Evolutionary conservation across 768 basidiomycete genomes (phyloP).

Genomic region (Rhodosporidiobolus sp.): DNA sequence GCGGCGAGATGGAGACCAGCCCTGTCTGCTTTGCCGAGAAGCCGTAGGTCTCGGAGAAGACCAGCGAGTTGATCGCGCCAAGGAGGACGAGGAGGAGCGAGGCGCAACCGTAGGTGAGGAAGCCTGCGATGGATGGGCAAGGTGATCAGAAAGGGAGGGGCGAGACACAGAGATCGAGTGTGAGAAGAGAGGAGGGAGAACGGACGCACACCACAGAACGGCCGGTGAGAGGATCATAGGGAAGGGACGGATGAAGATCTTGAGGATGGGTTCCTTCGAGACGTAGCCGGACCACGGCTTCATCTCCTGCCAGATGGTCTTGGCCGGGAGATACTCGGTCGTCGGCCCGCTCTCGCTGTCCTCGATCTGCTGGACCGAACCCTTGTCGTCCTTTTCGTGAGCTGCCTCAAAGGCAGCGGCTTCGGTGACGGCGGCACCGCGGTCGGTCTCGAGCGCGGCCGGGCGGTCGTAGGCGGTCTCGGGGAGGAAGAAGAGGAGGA

Average conservation of each 20-base stretch:
- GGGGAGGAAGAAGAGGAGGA: conserved; percentile 54
- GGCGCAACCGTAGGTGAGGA: conserved; percentile 5
- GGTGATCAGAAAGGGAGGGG: no score
- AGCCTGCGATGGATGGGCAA: not conserved
- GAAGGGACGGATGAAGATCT: conserved; percentile 16
- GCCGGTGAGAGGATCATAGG: not conserved
- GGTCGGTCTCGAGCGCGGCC: not conserved
- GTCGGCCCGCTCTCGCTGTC: not conserved
- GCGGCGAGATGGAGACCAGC: not conserved
- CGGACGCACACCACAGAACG: not conserved
- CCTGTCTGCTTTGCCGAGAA: not conserved
- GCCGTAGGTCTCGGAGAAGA: not conserved
- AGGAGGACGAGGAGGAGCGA: not conserved
- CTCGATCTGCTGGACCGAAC: not conserved
- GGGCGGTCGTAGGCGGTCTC: conserved; percentile 47
- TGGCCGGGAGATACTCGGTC: conserved; percentile 2
- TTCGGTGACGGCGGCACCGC: not conserved
- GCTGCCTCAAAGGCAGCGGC: not conserved
- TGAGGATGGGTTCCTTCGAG: not conserved
- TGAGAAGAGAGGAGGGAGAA: no score
- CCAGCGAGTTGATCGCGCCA: not conserved
- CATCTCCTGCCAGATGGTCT: conserved; percentile 7
- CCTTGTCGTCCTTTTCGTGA: conserved; percentile 9
- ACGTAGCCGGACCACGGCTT: conserved; percentile 14
- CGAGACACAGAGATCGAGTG: no score